These are phyloP conservation scores for Mycogone perniciosa DNA, from an alignment of 2,329 filamentous ascomycete species.

Conservation along the genomic window DNA sequence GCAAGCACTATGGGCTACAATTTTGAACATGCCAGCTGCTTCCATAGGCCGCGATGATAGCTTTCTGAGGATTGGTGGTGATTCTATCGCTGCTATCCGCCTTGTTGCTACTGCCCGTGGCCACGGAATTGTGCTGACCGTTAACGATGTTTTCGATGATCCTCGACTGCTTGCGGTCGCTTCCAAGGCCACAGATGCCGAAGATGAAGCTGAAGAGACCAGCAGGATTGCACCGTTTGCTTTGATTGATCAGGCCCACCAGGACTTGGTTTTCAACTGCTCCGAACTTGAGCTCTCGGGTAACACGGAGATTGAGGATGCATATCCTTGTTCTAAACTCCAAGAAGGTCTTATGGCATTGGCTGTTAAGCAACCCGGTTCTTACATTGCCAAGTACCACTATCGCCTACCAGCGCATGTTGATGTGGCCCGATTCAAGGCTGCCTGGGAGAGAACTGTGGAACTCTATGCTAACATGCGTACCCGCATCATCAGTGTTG, in stretches of 20 bases:
- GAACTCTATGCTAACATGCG: constrained; percentile 15
- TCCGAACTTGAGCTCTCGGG: background rate
- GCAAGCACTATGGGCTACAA: constrained; percentile 5
- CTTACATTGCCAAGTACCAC: constrained; percentile 29
- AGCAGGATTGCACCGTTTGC: background rate
- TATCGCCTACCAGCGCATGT: constrained; percentile 16
- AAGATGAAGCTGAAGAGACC: background rate
- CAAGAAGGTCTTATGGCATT: constrained; percentile 22
- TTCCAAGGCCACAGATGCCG: background rate
- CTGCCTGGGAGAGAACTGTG: constrained; percentile 16
- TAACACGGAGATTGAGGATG: constrained; percentile 12
- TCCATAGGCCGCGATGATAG: constrained; percentile 12
- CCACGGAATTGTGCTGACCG: constrained; percentile 1
- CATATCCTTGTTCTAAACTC: constrained; percentile 17
- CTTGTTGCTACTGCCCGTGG: constrained; percentile 2
- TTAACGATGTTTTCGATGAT: constrained; percentile 8
- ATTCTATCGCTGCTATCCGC: constrained; percentile 11
- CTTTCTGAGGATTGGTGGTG: constrained; percentile 13
- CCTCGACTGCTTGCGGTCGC: constrained; percentile 6
- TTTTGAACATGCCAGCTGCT: constrained; percentile 3
- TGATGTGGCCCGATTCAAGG: constrained; percentile 17
- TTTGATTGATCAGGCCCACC: background rate
- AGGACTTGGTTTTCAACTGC: background rate
- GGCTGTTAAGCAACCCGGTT: constrained; percentile 24
- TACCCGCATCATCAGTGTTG: constrained; percentile 16